Percentiles rank a stretch among this genome's conserved stretches.
These are phyloP conservation scores for Paraconiothyrium sp. DNA, from an alignment of 2,329 filamentous ascomycete genomes.

Conservation along the genomic window DNA sequence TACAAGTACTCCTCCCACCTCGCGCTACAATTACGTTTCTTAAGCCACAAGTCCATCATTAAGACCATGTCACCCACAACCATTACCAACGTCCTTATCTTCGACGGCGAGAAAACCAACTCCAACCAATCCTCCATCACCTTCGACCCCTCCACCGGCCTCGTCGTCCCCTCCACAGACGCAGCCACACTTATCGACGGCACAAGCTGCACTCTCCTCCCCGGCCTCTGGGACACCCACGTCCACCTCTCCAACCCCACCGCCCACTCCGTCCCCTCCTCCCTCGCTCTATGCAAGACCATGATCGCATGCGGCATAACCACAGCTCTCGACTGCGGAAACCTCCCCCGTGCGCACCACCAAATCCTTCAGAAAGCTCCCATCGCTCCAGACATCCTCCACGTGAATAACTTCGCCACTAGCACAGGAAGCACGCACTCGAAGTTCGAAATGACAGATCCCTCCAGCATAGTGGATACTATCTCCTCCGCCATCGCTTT, in stretches of 20 bases:
- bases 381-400: constrained; percentile 9
- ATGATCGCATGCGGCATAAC: constrained; percentile 14
- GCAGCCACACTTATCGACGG: constrained; percentile 5
- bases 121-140: background rate
- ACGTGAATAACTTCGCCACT: constrained; percentile 13
- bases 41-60: no score
- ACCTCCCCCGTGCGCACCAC: constrained; percentile 4
- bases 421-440: constrained; percentile 15
- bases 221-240: constrained; percentile 18
- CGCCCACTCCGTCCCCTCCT: background rate
- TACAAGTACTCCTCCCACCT: no score
- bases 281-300: background rate
- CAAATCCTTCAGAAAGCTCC: background rate
- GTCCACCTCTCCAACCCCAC: constrained; percentile 7
- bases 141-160: constrained; percentile 14
- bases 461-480: constrained; percentile 12
- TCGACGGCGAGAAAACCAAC: constrained; percentile 14
- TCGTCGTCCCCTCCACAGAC: constrained; percentile 1
- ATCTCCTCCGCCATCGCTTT: constrained; percentile 10
- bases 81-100: constrained; percentile 15
- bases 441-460: constrained; percentile 9
- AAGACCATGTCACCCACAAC: background rate
- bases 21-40: no score
- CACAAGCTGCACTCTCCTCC: constrained; percentile 16
- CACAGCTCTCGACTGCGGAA: constrained; percentile 13